phyloP scores from a whole-genome alignment of 1,284 basidiomycete species.

The Volvariella volvacea region DNA sequence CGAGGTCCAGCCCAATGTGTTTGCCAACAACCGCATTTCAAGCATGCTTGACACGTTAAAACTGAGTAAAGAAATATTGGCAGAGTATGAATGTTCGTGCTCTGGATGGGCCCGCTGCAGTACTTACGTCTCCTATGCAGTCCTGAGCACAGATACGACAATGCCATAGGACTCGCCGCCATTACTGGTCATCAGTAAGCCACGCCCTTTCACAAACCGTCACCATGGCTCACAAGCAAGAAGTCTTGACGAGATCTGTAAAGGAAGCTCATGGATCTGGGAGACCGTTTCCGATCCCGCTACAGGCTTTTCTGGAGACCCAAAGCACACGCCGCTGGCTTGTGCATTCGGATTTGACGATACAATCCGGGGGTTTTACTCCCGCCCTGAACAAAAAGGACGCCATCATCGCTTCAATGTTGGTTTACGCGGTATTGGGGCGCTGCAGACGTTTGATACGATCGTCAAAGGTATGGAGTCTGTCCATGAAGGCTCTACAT shows the following conservation, averaged over 20 bases:
- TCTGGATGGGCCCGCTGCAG: neutral
- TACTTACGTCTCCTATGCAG: constrained; percentile 6
- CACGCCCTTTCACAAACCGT: neutral
- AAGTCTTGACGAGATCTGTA: constrained; percentile 29
- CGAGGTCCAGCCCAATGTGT: constrained; percentile 35
- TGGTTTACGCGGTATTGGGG: constrained; percentile 25
- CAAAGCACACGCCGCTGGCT: constrained; percentile 21
- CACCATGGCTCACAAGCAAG: neutral
- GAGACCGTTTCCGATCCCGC: constrained; percentile 27
- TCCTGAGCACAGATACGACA: constrained; percentile 18
- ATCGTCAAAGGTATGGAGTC: constrained; percentile 19
- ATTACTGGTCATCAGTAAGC: constrained; percentile 14
- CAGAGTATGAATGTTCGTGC: constrained; percentile 17
- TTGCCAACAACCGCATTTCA: constrained; percentile 35
- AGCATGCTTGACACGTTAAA: constrained; percentile 34
- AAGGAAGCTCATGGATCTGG: constrained; percentile 23
- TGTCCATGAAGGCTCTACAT: neutral
- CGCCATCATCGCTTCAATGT: constrained; percentile 23
- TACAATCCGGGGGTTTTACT: constrained; percentile 22
- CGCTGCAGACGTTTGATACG: constrained; percentile 17
- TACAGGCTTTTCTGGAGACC: constrained; percentile 20
- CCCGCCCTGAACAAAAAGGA: constrained; percentile 20
- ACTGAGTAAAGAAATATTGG: constrained; percentile 20
- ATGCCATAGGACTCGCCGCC: constrained; percentile 13
- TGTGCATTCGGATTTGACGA: constrained; percentile 17